These are phyloP conservation scores for Adansonia rubrostipa DNA, from an alignment of 441 rosid species.

Conservation along the genomic window DNA sequence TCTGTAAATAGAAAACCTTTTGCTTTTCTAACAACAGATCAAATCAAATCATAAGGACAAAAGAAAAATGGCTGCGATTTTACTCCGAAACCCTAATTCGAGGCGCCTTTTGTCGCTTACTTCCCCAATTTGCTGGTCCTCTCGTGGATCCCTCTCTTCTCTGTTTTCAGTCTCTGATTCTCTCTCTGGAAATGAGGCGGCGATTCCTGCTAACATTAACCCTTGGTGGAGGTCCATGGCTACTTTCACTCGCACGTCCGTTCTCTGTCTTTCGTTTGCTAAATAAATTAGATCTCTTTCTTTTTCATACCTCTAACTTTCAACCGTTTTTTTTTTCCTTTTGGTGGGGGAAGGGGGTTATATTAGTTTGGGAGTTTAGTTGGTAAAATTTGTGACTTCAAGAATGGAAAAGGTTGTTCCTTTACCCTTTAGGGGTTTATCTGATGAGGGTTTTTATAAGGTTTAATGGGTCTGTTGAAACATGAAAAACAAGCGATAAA, in stretches of 20 bases:
- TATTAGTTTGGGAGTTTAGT: background rate
- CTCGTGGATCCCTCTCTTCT: constrained; percentile 45
- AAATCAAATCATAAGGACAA: background rate
- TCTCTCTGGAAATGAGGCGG: constrained; percentile 47
- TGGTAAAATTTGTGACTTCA: background rate
- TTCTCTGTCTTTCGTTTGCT: background rate
- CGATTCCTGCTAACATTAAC: constrained; percentile 28
- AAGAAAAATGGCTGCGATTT: constrained; percentile 60
- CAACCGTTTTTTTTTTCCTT: background rate
- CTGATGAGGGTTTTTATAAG: background rate
- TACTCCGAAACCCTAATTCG: constrained; percentile 68
- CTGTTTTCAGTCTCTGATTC: constrained; percentile 45
- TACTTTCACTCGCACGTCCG: constrained; percentile 93
- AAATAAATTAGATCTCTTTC: background rate
- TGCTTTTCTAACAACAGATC: constrained; percentile 12
- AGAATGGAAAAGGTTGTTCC: background rate
- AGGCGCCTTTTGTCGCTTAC: constrained; percentile 61
- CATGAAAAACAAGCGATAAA: constrained; percentile 27
- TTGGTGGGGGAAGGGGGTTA: background rate
- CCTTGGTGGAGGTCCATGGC: constrained; percentile 94
- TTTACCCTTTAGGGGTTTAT: background rate
- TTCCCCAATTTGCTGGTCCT: constrained; percentile 56
- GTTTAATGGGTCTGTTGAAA: background rate
- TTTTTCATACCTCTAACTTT: background rate
- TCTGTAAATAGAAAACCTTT: background rate